Evolutionary conservation across 2,329 filamentous ascomycete species (phyloP), one percentile per base, ranked within the genome.

Genomic region (Fusarium tanahbumbuense): DNA sequence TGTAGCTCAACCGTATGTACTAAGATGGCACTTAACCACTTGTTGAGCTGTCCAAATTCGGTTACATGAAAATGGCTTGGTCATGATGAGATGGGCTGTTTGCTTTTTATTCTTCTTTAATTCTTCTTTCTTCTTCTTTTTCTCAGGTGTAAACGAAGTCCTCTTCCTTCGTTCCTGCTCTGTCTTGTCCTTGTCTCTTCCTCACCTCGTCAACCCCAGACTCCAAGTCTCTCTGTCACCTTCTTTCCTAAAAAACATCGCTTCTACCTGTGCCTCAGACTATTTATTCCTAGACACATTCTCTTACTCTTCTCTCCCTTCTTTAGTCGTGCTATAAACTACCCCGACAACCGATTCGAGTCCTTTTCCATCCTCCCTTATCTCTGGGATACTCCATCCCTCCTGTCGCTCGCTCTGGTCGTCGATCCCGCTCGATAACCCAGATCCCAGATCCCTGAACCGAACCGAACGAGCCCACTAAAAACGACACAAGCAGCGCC

Each of bases 371-470:
- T n/a, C 56, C 42, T 63, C 40, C 56, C 53, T 49, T 71, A 71
- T 71, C 64, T 62, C 40, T 58, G 28, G 47, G 56, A 66, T 53
- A 69, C 45, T 27, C 30, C 42, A 49, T 65, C 41, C 44, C 55
- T 63, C 52, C 41, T 49, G 49, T 48, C 59, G 44, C 52, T 68
- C 48, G 37, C 47, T 58, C 67, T 68, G 65, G 62, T 65, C 49
- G 68, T 71, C 68, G 68, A 71, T 71, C 68, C 56, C 55, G 59
- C 68, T 68, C 44, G 67, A 71, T 55, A 71, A 65, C 37, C 60
- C 68, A 71, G 68, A 71, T 71, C 68, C 68, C 42, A 71, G 68
- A 71, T 71, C 68, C 68, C 68, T 71, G 68, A 49, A 68, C 52
- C 56, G 60, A 65, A 56, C 56, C 41, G 46, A 42, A 34, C 45